These are phyloP conservation scores for Boechera stricta DNA, from an alignment of 345 rosid genomes.

Conservation along the genomic window DNA sequence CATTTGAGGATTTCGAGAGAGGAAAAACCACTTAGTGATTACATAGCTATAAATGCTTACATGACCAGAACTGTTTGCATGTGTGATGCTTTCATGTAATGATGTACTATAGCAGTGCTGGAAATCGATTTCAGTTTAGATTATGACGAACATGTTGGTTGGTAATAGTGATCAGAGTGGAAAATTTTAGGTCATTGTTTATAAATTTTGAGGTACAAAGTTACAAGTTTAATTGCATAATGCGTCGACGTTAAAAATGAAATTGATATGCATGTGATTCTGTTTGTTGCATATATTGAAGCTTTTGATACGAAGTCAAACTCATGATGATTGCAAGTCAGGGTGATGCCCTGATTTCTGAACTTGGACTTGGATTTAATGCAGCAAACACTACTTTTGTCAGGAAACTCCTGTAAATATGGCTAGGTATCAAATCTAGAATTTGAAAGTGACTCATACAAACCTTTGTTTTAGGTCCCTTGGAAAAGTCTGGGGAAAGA, in stretches of 20 bases:
- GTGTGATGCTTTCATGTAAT: conserved; percentile 20
- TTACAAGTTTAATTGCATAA: not conserved
- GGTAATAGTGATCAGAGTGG: conserved; percentile 27
- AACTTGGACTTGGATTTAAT: conserved; percentile 1
- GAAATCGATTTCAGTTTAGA: conserved; percentile 7
- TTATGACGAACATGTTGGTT: conserved; percentile 18
- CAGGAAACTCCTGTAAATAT: conserved; percentile 13
- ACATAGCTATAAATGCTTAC: conserved; percentile 19
- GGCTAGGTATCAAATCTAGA: conserved; percentile 17
- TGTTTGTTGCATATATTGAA: conserved; percentile 26
- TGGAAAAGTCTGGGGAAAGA: conserved; percentile 99
- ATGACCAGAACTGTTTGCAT: conserved; percentile 26
- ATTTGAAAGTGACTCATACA: conserved; percentile 9
- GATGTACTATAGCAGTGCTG: conserved; percentile 24
- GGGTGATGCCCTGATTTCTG: conserved; percentile 21
- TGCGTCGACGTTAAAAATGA: not conserved
- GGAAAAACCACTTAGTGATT: conserved; percentile 16
- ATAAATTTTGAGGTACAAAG: not conserved
- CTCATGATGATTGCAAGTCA: conserved; percentile 30
- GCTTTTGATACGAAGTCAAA: conserved; percentile 25
- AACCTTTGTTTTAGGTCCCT: conserved; percentile 69
- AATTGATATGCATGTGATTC: not conserved
- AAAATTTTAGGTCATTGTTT: not conserved
- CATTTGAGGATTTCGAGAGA: conserved; percentile 2
- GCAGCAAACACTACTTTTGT: conserved; percentile 25